Conservation (phyloP, 257 asterid genomes). For the Solanum pennellii region DNA sequence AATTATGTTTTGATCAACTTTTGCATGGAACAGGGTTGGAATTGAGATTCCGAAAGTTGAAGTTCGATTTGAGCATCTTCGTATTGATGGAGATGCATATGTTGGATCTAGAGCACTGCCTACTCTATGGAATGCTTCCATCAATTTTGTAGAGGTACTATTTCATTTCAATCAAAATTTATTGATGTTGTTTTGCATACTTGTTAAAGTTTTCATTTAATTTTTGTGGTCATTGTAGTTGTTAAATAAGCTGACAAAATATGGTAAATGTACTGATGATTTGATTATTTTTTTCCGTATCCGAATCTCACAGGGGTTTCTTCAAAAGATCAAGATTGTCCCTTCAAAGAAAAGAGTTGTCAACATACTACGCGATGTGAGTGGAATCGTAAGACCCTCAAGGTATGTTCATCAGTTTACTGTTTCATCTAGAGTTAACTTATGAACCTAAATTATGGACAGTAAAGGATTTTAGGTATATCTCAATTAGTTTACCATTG, state of each 20-base stretch:
- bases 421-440: background rate
- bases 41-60: constrained; percentile 77
- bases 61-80: constrained; percentile 66
- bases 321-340: constrained; percentile 56
- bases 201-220: background rate
- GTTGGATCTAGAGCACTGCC: constrained; percentile 91
- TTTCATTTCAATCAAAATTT: background rate
- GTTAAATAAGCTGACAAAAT: background rate
- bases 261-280: background rate
- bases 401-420: constrained; percentile 37
- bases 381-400: constrained; percentile 72
- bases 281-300: background rate
- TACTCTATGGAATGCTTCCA: constrained; percentile 56
- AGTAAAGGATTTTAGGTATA: background rate
- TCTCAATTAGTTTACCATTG: background rate
- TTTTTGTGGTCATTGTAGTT: background rate
- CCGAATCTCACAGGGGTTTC: constrained; percentile 33
- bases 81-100: constrained; percentile 67
- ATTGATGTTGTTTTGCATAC: background rate
- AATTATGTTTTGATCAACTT: background rate
- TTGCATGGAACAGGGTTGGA: constrained; percentile 45
- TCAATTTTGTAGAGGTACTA: constrained; percentile 67
- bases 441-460: background rate
- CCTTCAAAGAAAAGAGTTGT: constrained; percentile 68
- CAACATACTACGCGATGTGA: constrained; percentile 67